Percentiles rank a stretch among this genome's conserved stretches.
Evolutionary conservation across 2,329 filamentous ascomycete genomes (phyloP).

Genomic region (Phyllosticta citrichinensis): DNA sequence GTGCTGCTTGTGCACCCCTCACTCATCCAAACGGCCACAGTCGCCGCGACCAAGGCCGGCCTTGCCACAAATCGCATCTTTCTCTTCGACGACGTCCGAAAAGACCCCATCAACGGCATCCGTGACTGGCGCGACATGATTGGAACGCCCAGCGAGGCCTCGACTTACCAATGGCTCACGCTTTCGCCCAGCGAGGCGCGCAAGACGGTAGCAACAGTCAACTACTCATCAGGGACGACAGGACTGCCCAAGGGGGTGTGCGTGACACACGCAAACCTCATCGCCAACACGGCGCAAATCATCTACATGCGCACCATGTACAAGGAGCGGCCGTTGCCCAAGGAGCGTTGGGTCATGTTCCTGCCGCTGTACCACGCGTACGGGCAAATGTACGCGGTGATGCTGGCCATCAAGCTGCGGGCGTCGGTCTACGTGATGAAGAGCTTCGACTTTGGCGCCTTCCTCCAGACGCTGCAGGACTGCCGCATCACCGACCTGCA

Average conservation of each 20-base stretch:
- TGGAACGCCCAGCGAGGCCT: slow-evolving; percentile 39
- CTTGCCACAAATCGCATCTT: slow-evolving; percentile 50
- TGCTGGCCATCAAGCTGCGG: slow-evolving; percentile 44
- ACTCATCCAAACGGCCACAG: slow-evolving; percentile 52
- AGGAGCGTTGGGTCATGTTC: slow-evolving; percentile 50
- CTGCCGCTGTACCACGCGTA: slow-evolving; percentile 51
- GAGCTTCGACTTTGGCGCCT: slow-evolving; percentile 62
- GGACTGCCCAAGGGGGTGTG: slow-evolving; percentile 77
- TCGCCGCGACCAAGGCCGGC: slow-evolving; percentile 52
- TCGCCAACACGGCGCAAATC: slow-evolving; percentile 59
- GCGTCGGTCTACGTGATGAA: slow-evolving; percentile 69
- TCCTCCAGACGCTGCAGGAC: slow-evolving; percentile 57
- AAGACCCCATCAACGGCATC: slow-evolving; percentile 28
- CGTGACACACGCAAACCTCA: slow-evolving; percentile 67
- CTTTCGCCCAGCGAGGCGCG: slow-evolving; percentile 38
- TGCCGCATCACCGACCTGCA: slow-evolving; percentile 58
- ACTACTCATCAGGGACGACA: slow-evolving; percentile 72
- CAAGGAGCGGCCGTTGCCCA: slow-evolving; percentile 33
- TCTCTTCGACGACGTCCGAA: slow-evolving; percentile 42
- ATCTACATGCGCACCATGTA: slow-evolving; percentile 37
- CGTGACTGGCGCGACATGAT: slow-evolving; percentile 57
- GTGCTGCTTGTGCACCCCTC: slow-evolving; percentile 55
- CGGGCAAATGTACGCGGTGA: slow-evolving; percentile 58
- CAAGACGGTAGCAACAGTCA: slow-evolving; percentile 55
- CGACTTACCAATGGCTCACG: slow-evolving; percentile 54